These are phyloP conservation scores for Colletotrichum sp. DNA, from an alignment of 2,329 filamentous ascomycete genomes.

Conservation along the genomic window DNA sequence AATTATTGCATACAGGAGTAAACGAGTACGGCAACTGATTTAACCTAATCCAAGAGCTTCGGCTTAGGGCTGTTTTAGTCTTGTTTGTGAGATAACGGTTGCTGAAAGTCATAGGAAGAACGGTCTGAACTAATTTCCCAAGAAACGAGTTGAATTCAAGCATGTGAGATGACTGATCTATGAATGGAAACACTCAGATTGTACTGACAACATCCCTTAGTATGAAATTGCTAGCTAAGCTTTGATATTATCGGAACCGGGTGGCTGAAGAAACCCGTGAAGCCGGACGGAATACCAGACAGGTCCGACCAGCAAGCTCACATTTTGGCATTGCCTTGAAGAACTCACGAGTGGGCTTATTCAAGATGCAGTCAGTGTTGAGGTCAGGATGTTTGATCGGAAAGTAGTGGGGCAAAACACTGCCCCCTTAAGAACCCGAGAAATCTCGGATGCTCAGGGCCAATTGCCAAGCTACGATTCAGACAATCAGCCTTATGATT, in stretches of 20 bases:
- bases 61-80: no score
- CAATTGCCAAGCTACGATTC: background rate
- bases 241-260: background rate
- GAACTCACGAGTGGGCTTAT: background rate
- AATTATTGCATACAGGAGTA: fast-evolving
- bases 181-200: fast-evolving
- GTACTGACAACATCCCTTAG: fast-evolving
- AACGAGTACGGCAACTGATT: fast-evolving
- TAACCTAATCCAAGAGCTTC: no score
- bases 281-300: background rate
- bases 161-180: background rate
- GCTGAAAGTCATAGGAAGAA: fast-evolving
- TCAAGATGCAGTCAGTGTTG: background rate
- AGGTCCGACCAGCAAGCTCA: background rate
- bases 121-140: fast-evolving
- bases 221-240: background rate
- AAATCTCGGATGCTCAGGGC: background rate
- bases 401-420: background rate
- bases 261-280: background rate
- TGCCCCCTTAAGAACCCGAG: background rate
- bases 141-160: background rate
- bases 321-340: fast-evolving
- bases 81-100: fast-evolving
- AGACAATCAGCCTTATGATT: background rate
- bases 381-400: background rate